These are phyloP conservation scores for Pleurotus sapidus DNA, from an alignment of 768 basidiomycete genomes.

Conservation along the genomic window DNA sequence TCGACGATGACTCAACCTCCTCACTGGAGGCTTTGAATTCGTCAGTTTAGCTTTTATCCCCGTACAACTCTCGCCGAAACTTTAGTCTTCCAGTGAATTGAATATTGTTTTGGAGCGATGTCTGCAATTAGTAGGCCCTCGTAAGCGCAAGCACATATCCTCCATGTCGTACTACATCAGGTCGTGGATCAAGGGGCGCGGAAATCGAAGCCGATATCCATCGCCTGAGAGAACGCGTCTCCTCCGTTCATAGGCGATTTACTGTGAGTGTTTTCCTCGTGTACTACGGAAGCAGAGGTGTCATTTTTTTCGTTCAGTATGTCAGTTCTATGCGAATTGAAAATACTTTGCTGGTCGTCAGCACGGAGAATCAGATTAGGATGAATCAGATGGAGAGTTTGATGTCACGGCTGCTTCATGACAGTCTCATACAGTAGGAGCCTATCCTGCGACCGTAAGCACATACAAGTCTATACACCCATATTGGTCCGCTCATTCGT, in stretches of 20 bases:
- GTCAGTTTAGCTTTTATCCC: too few relatives aligned
- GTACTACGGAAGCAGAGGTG: too few relatives aligned
- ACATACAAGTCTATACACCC: too few relatives aligned
- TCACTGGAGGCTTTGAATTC: neutral
- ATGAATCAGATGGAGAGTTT: neutral
- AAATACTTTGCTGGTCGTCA: neutral
- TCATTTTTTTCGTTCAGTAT: too few relatives aligned
- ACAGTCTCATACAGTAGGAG: neutral
- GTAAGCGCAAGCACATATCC: neutral
- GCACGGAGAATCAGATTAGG: neutral
- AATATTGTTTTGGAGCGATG: neutral
- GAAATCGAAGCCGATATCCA: neutral
- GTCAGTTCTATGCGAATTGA: conserved; percentile 1
- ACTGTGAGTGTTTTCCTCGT: neutral
- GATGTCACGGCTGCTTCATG: neutral
- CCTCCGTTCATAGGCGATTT: neutral
- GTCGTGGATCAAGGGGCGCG: neutral
- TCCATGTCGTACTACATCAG: neutral
- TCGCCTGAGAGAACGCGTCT: neutral
- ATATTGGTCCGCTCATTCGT: too few relatives aligned
- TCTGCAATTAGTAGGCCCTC: neutral
- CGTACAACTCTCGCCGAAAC: too few relatives aligned
- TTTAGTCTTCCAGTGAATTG: too few relatives aligned
- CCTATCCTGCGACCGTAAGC: too few relatives aligned
- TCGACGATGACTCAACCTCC: neutral